Base-by-base conservation (phyloP, 2,329 filamentous ascomycete species). In the Beauveria australis region DNA sequence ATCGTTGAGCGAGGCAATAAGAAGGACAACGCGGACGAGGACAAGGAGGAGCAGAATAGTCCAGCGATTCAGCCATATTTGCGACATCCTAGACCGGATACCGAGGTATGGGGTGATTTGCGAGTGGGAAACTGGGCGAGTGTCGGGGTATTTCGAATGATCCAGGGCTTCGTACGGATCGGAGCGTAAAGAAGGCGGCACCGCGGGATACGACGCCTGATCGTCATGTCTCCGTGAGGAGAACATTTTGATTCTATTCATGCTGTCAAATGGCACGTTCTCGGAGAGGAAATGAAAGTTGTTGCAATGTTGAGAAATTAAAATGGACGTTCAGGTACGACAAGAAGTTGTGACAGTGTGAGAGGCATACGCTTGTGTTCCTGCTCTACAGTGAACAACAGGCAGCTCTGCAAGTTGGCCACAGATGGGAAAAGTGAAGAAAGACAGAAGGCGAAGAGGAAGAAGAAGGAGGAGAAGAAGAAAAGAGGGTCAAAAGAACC, bases 61-160 rank as follows among this genome's bases (percentile, higher is more conserved):
- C 94, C 94, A 99, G 74, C 90, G 85, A 79, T 99, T 97, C 78
- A 99, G 87, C 92, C 93, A 97, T 74, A 95, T 83, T 79, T 99
- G 94, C 57, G 94, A 97, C 68, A 97, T 82, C 69, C 92, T 88
- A 68, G 93, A 88, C 70, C 87, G 86, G 70, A 97, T 85, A 68
- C 92, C 92, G 64, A 99, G 89, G 74, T 97, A 97, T 64, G 94
- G 93, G 65, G 92, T 97, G 70, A 89, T 82, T 71, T 84, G 84
- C 72, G 84, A 84, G 73, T 85, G 82, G 64, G 89, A 86, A 72
- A 80, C 80, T 72, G 82, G 68, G 55, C 70, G 70, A 58, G 69
- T 67, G 58, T 71, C 66, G 53, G 71, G 69, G 19, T 68, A 64
- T 61, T 69, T 71, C 49, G 66, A 67, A 62, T 71, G 65, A 56